phyloP scores from a whole-genome alignment of 2,329 filamentous ascomycete species.

The Emergomyces orientalis region DNA sequence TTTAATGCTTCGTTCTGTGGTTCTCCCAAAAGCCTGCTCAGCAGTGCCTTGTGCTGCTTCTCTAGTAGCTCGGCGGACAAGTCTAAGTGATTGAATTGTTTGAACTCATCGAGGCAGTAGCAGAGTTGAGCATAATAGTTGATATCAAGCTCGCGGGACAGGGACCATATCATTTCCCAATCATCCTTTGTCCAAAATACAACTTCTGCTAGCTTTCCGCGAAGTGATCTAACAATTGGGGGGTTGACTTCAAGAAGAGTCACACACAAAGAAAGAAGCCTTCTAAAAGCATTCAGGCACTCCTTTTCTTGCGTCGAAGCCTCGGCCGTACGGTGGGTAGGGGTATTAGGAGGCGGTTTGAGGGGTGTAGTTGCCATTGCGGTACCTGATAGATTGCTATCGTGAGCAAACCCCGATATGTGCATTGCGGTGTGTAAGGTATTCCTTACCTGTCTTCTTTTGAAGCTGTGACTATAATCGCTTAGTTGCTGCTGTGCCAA shows the following conservation, averaged over 20 bases:
- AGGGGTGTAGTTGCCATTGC: too few relatives aligned
- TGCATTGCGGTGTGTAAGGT: too few relatives aligned
- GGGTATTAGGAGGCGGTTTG: too few relatives aligned
- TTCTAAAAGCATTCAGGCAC: neutral
- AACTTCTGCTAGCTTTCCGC: neutral
- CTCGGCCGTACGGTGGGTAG: too few relatives aligned
- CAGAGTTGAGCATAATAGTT: neutral
- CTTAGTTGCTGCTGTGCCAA: too few relatives aligned
- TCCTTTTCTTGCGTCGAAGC: too few relatives aligned
- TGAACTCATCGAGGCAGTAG: neutral
- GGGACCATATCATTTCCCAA: neutral
- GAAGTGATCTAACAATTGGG: neutral
- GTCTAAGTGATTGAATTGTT: neutral
- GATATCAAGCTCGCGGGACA: neutral
- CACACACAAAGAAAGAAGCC: neutral
- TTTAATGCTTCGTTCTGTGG: neutral
- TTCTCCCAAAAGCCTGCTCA: neutral
- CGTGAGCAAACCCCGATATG: too few relatives aligned
- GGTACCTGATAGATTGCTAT: too few relatives aligned
- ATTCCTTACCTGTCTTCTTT: too few relatives aligned
- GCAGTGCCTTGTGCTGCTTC: neutral
- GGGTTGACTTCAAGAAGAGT: neutral
- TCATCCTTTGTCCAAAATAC: neutral
- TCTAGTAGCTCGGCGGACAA: neutral
- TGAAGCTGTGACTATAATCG: too few relatives aligned